These are phyloP conservation scores for Kockiozyma suomiensis DNA, from an alignment of 805 yeast genomes.

Conservation along the genomic window DNA sequence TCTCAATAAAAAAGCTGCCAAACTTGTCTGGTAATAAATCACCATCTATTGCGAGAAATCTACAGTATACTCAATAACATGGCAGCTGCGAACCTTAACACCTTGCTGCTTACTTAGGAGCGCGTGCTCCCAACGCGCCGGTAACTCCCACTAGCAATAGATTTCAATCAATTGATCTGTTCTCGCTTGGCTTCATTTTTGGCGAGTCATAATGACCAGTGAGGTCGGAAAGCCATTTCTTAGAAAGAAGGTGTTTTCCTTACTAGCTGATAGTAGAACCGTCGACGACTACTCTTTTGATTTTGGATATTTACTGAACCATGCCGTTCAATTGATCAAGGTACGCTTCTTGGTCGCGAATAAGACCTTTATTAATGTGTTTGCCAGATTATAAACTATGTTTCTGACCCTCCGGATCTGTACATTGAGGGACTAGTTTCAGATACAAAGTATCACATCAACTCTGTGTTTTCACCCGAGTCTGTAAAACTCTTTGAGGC, in stretches of 20 bases:
- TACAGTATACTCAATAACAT: too few relatives aligned
- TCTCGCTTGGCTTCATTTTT: too few relatives aligned
- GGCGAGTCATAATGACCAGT: constrained; percentile 21
- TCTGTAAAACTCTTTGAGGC: not conserved
- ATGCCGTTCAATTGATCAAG: constrained; percentile 14
- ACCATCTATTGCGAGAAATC: too few relatives aligned
- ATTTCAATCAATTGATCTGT: too few relatives aligned
- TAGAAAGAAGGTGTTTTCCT: not conserved
- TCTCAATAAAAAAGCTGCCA: too few relatives aligned
- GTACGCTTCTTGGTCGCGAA: not conserved
- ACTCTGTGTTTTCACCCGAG: constrained; percentile 14
- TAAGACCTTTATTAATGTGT: not conserved
- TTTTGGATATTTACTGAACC: constrained; percentile 2
- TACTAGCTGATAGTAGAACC: not conserved
- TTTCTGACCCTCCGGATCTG: constrained; percentile 4
- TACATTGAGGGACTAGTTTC: constrained; percentile 14
- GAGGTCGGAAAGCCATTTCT: constrained; percentile 21
- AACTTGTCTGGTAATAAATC: too few relatives aligned
- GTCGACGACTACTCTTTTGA: not conserved
- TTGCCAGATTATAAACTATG: constrained; percentile 8
- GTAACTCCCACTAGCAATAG: too few relatives aligned
- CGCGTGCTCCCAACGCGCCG: too few relatives aligned
- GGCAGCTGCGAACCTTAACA: too few relatives aligned
- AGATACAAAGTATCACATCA: constrained; percentile 7
- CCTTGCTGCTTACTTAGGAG: too few relatives aligned